These are phyloP conservation scores for Cladosporium sp. DNA, from an alignment of 2,329 filamentous ascomycete genomes.

Conservation along the genomic window DNA sequence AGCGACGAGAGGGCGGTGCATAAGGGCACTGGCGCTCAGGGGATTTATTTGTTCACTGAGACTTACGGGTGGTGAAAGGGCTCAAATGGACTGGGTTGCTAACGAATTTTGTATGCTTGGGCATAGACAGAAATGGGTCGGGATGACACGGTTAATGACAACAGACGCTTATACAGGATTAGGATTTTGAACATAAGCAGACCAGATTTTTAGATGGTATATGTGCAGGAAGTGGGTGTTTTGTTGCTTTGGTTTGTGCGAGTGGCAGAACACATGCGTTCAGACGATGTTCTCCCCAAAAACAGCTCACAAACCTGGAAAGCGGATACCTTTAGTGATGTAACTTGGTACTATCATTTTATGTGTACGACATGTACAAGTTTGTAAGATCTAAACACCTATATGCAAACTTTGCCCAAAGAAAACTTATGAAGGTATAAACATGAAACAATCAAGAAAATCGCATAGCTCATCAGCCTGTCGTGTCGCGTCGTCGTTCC, in stretches of 20 bases:
- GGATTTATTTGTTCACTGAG: conserved; percentile 63
- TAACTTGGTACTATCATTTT: not conserved
- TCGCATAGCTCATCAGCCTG: not conserved
- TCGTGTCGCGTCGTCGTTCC: not conserved
- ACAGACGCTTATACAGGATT: not conserved
- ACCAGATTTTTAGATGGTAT: no score
- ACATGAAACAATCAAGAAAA: not conserved
- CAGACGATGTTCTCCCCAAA: not conserved
- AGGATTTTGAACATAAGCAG: not conserved
- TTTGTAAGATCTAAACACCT: not conserved
- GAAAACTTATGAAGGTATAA: not conserved
- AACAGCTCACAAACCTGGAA: not conserved
- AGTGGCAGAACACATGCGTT: not conserved
- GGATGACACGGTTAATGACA: not conserved
- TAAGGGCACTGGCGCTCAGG: conserved; percentile 67
- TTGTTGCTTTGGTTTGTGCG: no score
- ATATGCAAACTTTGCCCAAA: not conserved
- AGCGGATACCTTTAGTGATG: not conserved
- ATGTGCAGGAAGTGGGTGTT: no score
- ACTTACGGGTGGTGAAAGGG: conserved; percentile 51
- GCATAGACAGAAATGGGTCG: not conserved
- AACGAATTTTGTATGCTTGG: not conserved
- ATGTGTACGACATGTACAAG: not conserved
- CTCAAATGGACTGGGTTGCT: not conserved
- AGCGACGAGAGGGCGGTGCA: conserved; percentile 68